These are phyloP conservation scores for Eucalyptus coolabah DNA, from an alignment of 345 rosid genomes.

Conservation along the genomic window DNA sequence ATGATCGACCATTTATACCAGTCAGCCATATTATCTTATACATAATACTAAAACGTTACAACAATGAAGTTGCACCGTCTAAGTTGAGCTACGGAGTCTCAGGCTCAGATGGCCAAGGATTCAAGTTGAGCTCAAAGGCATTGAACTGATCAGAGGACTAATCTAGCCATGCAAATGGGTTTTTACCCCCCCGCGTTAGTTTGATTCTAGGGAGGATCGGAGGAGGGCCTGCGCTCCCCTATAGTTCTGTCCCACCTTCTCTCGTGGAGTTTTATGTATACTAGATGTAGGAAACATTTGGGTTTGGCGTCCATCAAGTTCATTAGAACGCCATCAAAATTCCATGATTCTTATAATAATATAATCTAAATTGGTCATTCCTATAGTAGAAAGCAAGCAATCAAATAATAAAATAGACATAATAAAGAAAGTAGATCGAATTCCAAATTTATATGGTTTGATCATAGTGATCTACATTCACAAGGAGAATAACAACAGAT, in stretches of 20 bases:
- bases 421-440: too few species aligned
- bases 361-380: too few species aligned
- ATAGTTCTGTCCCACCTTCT: background rate
- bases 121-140: background rate
- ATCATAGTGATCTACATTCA: too few species aligned
- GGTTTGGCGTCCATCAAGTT: too few species aligned
- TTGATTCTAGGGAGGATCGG: background rate
- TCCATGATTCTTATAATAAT: too few species aligned
- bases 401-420: too few species aligned
- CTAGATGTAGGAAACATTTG: too few species aligned
- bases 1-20: background rate
- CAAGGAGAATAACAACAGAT: fast-evolving
- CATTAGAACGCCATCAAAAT: too few species aligned
- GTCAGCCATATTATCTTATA: background rate
- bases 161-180: background rate
- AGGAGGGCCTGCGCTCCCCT: background rate
- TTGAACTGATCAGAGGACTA: background rate
- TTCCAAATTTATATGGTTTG: too few species aligned
- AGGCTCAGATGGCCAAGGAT: background rate
- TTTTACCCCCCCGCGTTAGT: background rate
- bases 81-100: background rate
- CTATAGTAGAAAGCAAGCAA: too few species aligned
- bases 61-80: background rate
- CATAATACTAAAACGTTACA: background rate
- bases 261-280: too few species aligned